Conservation (phyloP, 805 yeast genomes). For the Candida alai region DNA sequence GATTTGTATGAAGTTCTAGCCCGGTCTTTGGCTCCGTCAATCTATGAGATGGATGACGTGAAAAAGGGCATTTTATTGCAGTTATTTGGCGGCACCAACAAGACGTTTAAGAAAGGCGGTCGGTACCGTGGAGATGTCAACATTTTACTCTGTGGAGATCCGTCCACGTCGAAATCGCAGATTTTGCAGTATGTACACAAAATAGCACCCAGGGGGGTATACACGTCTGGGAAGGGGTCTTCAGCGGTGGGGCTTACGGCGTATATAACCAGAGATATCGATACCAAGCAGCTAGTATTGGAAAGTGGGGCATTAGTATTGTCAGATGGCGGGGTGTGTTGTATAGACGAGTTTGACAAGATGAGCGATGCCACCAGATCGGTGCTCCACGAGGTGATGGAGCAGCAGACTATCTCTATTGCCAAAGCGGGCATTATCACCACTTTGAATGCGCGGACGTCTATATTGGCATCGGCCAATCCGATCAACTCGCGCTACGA, state of each 20-base stretch:
- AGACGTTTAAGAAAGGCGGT: constrained; percentile 85
- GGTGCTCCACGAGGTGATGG: constrained; percentile 98
- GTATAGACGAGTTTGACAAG: constrained; percentile 98
- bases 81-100: constrained; percentile 93
- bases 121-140: constrained; percentile 95
- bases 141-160: constrained; percentile 92
- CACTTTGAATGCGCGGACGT: constrained; percentile 92
- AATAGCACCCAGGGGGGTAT: constrained; percentile 96
- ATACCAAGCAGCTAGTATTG: constrained; percentile 86
- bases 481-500: constrained; percentile 95
- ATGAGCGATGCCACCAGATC: constrained; percentile 94
- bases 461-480: constrained; percentile 93
- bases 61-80: constrained; percentile 92
- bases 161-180: constrained; percentile 96
- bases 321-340: constrained; percentile 97
- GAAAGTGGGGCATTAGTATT: constrained; percentile 96
- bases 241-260: constrained; percentile 99
- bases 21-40: constrained; percentile 93
- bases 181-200: constrained; percentile 91
- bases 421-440: constrained; percentile 99
- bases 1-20: constrained; percentile 86
- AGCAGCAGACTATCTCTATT: constrained; percentile 95
- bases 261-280: constrained; percentile 89
- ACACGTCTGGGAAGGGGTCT: constrained; percentile 97
- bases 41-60: constrained; percentile 93